Evolutionary conservation across 139 green algal genomes (phyloP), one percentile per base, ranked within the genome.

Genomic region (Chlamydomonas sp.): DNA sequence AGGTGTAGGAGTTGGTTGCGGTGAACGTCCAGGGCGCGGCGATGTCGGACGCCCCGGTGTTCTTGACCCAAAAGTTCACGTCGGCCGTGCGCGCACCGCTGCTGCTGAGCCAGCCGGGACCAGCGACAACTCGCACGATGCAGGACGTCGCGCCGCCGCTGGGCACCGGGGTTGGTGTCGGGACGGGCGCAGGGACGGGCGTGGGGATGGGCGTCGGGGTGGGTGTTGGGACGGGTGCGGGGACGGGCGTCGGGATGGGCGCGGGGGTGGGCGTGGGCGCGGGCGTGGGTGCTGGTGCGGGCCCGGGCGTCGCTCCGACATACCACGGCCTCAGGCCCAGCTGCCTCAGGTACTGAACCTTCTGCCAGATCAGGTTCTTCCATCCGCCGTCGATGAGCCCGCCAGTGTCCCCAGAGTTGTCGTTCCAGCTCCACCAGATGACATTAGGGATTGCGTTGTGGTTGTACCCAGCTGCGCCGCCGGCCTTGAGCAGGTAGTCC

Each of bases 381-480:
- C 60, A 68, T 43, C 31, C 16, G 16, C 70, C 60, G 3, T 64
- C 37, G 30, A 85, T 66, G 6, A 85, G 57, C 34, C 76, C 79
- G 13, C 79, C 79, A 13, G 79, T 85, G 66, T 83, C 79, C 1
- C 65, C 67, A 61, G 48, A 73, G 73, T 85, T 85, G 63, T 76
- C 73, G 58, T 85, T 83, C 71, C 71, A 84, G 75, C 48, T 72
- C 67, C 73, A 84, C 50, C 65, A 82, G 58, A 69, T 54, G 10
- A 35, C 33, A 3, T 57, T 48, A 13, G 28, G 26, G 30, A 79
- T 69, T 20, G n/a, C 2, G 30, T 63, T 49, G 29, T 71, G 64
- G 3, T 28, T 10, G 26, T 35, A 13, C n/a, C 29, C 71, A 48
- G 39, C 22, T 26, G 37, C 59, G 3, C 34, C 22, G 22, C 58